phyloP scores from a whole-genome alignment of 2,329 filamentous ascomycete genomes.

The Rhexocercosporidium sp. region DNA sequence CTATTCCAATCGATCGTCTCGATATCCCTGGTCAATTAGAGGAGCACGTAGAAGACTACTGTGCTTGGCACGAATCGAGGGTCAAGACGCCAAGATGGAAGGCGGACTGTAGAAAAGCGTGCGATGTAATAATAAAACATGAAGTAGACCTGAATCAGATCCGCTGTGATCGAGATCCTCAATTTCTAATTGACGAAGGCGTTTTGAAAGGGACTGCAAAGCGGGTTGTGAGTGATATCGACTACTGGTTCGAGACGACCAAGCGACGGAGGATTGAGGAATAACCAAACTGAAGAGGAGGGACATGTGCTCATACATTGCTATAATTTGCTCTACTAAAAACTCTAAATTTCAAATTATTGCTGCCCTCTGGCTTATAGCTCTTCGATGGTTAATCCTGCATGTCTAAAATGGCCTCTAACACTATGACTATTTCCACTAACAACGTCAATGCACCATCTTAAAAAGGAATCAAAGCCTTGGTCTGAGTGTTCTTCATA shows the following conservation, averaged over 20 bases:
- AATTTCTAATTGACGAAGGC: conserved; percentile 41
- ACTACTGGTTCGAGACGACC: conserved; percentile 27
- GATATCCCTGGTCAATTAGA: conserved; percentile 36
- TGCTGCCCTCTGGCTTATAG: conserved; percentile 12
- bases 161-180: conserved; percentile 38
- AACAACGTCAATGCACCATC: conserved; percentile 37
- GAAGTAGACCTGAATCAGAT: conserved; percentile 40
- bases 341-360: neutral
- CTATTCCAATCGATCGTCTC: conserved; percentile 24
- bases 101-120: conserved; percentile 35
- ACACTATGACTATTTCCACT: conserved; percentile 31
- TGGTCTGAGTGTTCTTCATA: conserved; percentile 25
- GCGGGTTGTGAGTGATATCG: conserved; percentile 42
- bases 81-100: conserved; percentile 33
- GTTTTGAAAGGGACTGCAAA: conserved; percentile 41
- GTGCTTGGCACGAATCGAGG: conserved; percentile 38
- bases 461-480: conserved; percentile 35
- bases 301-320: neutral
- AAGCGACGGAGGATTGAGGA: conserved; percentile 25
- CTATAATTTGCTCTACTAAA: conserved; percentile 1
- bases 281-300: conserved; percentile 18
- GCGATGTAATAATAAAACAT: conserved; percentile 36
- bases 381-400: conserved; percentile 26
- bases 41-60: conserved; percentile 35
- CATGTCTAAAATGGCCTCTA: conserved; percentile 33